Conservation (phyloP, 1,284 basidiomycete genomes). For the Heterobasidion irregulare region DNA sequence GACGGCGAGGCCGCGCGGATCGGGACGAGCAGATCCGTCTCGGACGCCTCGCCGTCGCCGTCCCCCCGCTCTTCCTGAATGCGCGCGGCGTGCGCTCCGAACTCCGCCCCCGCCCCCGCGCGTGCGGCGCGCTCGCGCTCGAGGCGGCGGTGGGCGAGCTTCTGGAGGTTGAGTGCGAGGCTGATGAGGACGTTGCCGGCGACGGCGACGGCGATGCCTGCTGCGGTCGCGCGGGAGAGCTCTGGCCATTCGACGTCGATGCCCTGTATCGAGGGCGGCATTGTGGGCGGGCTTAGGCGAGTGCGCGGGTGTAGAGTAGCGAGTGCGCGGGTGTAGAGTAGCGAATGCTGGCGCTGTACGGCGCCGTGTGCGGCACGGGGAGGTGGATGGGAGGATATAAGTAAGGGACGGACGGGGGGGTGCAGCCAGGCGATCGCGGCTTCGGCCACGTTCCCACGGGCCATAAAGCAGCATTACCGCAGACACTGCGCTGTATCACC, state of each 20-base stretch:
- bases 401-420: too few relatives aligned
- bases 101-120: too few relatives aligned
- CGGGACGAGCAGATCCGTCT: neutral
- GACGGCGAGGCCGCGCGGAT: neutral
- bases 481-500: too few relatives aligned
- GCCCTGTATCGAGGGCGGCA: conserved; percentile 7
- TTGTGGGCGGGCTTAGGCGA: neutral
- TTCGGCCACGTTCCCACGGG: too few relatives aligned
- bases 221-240: conserved; percentile 50
- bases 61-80: neutral
- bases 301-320: too few relatives aligned
- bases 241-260: conserved; percentile 40
- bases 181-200: conserved; percentile 86
- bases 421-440: neutral
- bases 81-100: neutral
- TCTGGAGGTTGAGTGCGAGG: conserved; percentile 86
- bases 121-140: conserved; percentile 29
- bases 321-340: too few relatives aligned
- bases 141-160: conserved; percentile 79
- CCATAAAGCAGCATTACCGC: too few relatives aligned
- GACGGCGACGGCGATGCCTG: conserved; percentile 82
- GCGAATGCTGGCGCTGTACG: too few relatives aligned
- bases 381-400: too few relatives aligned
- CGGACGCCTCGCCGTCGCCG: neutral
- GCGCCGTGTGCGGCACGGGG: too few relatives aligned